phyloP scores from a whole-genome alignment of 352 stramenopile species.

The Phytophthora fragariae region DNA sequence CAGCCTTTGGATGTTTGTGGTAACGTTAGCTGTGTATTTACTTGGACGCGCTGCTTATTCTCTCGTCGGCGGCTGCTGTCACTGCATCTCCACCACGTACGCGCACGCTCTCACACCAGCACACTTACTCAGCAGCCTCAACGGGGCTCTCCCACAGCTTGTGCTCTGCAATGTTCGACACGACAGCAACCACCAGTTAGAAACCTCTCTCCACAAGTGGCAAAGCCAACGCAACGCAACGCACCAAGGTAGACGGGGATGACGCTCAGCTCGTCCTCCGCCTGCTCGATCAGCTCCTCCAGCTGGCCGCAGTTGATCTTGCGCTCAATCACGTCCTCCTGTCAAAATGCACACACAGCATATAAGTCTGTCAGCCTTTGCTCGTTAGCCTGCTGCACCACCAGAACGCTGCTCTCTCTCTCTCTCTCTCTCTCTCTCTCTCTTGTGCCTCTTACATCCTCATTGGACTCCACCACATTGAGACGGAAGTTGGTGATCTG shows the following conservation, averaged over 20 bases:
- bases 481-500: conserved; percentile 89
- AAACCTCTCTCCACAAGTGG: background rate
- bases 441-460: conserved; percentile 59
- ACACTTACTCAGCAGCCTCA: conserved; percentile 42
- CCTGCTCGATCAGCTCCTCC: conserved; percentile 90
- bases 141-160: conserved; percentile 88
- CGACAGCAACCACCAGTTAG: conserved; percentile 17
- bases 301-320: conserved; percentile 90
- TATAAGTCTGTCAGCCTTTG: no score
- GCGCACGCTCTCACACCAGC: background rate
- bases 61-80: conserved; percentile 1
- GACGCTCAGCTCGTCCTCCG: conserved; percentile 85
- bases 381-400: no score
- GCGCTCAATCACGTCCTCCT: conserved; percentile 86
- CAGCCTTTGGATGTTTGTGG: conserved; percentile 2
- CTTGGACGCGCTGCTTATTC: conserved; percentile 11
- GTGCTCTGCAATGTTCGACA: conserved; percentile 58
- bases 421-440: background rate
- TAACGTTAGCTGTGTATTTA: conserved; percentile 39
- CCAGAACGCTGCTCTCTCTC: conserved; percentile 9
- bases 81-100: conserved; percentile 7
- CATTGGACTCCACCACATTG: conserved; percentile 73
- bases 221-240: conserved; percentile 11
- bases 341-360: background rate
- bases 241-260: conserved; percentile 88